Percentiles rank a stretch among this genome's conserved stretches.
phyloP scores from a whole-genome alignment of 257 asterid species.

The Forsythia viridissima region DNA sequence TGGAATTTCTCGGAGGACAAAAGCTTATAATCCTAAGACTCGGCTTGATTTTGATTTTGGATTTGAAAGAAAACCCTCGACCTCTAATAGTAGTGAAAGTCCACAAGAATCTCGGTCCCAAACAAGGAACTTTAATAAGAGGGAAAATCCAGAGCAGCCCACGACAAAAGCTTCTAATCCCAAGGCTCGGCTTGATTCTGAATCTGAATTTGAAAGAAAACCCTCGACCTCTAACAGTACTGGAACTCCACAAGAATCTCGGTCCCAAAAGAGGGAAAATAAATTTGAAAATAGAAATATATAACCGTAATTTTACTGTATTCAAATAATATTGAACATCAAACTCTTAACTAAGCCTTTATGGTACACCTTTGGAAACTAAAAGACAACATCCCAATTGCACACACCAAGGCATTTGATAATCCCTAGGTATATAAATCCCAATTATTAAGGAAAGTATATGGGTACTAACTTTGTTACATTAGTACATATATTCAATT shows the following conservation, averaged over 20 bases:
- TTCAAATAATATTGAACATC: too few species aligned
- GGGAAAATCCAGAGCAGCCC: slow-evolving; percentile 37
- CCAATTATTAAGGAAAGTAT: too few species aligned
- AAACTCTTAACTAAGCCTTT: too few species aligned
- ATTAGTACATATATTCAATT: too few species aligned
- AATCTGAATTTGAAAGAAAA: slow-evolving; percentile 35
- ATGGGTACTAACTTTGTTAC: too few species aligned
- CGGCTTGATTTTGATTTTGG: slow-evolving; percentile 34
- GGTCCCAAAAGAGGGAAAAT: slow-evolving; percentile 24
- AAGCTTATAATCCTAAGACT: slow-evolving; percentile 36
- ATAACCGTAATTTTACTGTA: too few species aligned
- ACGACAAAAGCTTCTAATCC: slow-evolving; percentile 32
- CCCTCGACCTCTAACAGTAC: slow-evolving; percentile 25
- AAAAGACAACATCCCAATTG: too few species aligned
- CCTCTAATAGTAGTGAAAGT: slow-evolving; percentile 27
- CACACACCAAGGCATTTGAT: too few species aligned
- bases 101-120: slow-evolving; percentile 29
- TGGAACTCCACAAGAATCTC: slow-evolving; percentile 32
- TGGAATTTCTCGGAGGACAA: slow-evolving; percentile 75
- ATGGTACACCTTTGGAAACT: too few species aligned
- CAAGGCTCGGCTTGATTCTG: slow-evolving; percentile 29
- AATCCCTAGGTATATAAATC: too few species aligned
- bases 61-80: slow-evolving; percentile 29
- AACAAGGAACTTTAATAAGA: slow-evolving; percentile 27
- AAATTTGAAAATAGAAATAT: too few species aligned